Evolutionary conservation across 139 green algal genomes (phyloP).

Genomic region (Chlorella sp.): DNA sequence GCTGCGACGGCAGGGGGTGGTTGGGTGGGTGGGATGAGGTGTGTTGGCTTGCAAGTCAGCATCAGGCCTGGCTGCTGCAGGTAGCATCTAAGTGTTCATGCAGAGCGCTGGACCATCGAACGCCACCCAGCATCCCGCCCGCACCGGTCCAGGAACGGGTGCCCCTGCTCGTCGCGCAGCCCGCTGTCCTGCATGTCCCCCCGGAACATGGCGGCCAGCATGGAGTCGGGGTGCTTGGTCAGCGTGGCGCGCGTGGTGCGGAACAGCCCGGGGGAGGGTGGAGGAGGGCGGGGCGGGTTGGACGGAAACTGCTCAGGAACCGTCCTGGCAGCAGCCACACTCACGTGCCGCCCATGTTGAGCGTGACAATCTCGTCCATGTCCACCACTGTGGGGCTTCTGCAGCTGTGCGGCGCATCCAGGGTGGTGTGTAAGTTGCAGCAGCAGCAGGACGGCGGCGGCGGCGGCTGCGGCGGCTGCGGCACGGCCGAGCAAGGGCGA

Average conservation of each 20-base stretch:
- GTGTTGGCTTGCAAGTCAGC: too few species aligned
- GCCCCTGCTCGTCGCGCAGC: background rate
- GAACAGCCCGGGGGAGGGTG: background rate
- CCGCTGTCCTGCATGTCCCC: background rate
- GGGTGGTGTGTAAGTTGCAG: too few species aligned
- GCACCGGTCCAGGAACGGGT: background rate
- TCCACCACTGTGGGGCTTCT: too few species aligned
- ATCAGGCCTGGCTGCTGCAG: too few species aligned
- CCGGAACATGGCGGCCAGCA: background rate
- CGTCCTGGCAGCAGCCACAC: background rate
- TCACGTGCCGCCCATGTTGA: background rate
- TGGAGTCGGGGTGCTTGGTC: conserved; percentile 4
- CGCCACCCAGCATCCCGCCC: background rate
- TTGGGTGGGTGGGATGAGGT: too few species aligned
- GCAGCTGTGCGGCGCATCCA: too few species aligned
- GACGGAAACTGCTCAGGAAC: background rate
- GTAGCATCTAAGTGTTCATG: too few species aligned
- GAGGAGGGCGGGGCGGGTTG: background rate
- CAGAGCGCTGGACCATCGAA: too few species aligned
- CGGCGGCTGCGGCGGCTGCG: too few species aligned
- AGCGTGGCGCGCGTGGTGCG: background rate
- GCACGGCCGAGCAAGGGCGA: too few species aligned
- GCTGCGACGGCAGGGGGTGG: background rate
- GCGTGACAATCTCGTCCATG: background rate
- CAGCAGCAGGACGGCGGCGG: too few species aligned